These are phyloP conservation scores for Picochlorum sp. DNA, from an alignment of 139 green algal species.

Conservation along the genomic window DNA sequence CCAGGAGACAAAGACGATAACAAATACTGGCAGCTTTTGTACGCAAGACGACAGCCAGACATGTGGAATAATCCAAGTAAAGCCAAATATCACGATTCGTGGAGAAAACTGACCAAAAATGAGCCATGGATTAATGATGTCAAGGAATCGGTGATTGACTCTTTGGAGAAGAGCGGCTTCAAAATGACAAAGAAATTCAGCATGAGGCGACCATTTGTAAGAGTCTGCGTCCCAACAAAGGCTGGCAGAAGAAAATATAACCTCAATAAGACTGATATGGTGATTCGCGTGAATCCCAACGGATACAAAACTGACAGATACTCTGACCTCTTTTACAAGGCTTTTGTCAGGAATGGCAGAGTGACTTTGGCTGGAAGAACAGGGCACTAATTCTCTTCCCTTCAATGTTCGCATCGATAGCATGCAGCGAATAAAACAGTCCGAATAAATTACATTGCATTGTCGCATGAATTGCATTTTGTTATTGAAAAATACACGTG, in stretches of 20 bases:
- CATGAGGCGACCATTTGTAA: not conserved
- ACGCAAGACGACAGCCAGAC: slow-evolving; percentile 1
- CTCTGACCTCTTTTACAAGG: slow-evolving; percentile 4
- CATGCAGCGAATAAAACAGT: too few species aligned
- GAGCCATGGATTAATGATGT: slow-evolving; percentile 4
- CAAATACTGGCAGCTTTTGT: not conserved
- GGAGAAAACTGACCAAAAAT: not conserved
- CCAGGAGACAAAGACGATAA: not conserved
- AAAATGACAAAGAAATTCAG: slow-evolving; percentile 2
- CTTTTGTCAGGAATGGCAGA: not conserved
- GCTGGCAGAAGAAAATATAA: not conserved
- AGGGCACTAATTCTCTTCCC: not conserved
- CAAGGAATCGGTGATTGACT: slow-evolving; percentile 2
- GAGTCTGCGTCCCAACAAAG: slow-evolving; percentile 2
- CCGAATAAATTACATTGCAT: too few species aligned
- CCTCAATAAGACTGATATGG: not conserved
- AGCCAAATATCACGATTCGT: slow-evolving; percentile 1
- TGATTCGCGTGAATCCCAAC: slow-evolving; percentile 4
- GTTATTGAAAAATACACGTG: too few species aligned
- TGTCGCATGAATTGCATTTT: too few species aligned
- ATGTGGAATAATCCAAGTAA: slow-evolving; percentile 3
- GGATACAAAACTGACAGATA: slow-evolving; percentile 1
- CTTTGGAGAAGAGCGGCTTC: not conserved
- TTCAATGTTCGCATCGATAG: too few species aligned
- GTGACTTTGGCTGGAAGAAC: not conserved